Base-by-base conservation (phyloP, 306 rosid genomes). In the Hylodesmum podocarpum region DNA sequence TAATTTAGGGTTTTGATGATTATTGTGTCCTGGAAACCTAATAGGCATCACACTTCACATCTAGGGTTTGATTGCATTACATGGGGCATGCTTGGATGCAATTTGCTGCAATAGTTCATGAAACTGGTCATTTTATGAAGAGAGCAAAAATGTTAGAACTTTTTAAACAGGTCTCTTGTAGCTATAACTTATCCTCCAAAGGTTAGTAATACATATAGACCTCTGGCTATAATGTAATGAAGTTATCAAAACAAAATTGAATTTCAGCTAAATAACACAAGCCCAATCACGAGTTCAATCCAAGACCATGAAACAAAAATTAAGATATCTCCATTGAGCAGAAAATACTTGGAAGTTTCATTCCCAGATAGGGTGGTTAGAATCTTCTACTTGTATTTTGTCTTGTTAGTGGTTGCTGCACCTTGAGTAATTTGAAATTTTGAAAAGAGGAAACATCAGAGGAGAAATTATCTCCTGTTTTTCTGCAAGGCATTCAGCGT, bases 231-330 rank as follows among this genome's bases (percentile, higher is more conserved):
- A 66, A 36, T 62, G 28, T 62, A 13, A 33, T 13, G 19, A 61
- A 31, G 14, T 62, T 71, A 71, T 62, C 72, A 63, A 59, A 47
- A 37, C 72, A 37, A 37, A 57, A 49, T 21, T 25, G 21, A 27
- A 70, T 79, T 70, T 62, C 34, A 13, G 66, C 40, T 78, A 70
- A 78, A 59, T 31, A 58, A 69, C 82, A 8, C 19, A 34, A 19
- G n/a, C 33, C 16, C 19, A 43, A 43, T 54, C 15, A 3, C 28
- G 18, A 34, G 37, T 21, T 76, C 21, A 64, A 76, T 37, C 71
- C 27, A 29, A 74, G 59, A 13, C 50, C 63, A 63, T 59, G 49
- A 46, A 47, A 76, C 51, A 14, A 49, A 47, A 21, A 49, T 64
- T 28, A 37, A 16, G 10, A n/a, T 15, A 50, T 24, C 3, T n/a